These are phyloP conservation scores for Hirschioporus abietinus DNA, from an alignment of 768 basidiomycete genomes.

Conservation along the genomic window DNA sequence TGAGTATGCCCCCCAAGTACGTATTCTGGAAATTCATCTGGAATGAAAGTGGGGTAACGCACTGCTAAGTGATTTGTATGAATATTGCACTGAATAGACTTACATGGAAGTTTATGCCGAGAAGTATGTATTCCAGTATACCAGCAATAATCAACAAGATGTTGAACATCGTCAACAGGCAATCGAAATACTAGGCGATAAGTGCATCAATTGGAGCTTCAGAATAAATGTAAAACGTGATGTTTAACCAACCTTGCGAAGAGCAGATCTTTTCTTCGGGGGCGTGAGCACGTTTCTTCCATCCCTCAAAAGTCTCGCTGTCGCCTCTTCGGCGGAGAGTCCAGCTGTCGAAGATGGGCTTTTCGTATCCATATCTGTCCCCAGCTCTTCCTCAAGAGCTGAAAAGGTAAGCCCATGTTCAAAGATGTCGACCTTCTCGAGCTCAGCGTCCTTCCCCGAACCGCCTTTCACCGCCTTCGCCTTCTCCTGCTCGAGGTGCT, in stretches of 20 bases:
- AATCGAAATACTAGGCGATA: constrained; percentile 50
- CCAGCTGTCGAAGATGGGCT: constrained; percentile 48
- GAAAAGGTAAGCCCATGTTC: constrained; percentile 48
- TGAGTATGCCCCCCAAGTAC: constrained; percentile 66
- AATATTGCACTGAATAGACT: constrained; percentile 3
- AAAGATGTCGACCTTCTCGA: constrained; percentile 48
- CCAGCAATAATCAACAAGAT: constrained; percentile 62
- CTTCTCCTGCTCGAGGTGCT: constrained; percentile 48
- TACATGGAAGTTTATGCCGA: constrained; percentile 47
- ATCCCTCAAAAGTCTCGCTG: constrained; percentile 45
- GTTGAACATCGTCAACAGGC: constrained; percentile 58
- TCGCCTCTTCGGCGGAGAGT: constrained; percentile 48
- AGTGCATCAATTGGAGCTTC: constrained; percentile 9
- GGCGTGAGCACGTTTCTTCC: constrained; percentile 63
- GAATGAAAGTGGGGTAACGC: constrained; percentile 5
- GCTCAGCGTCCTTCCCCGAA: constrained; percentile 22
- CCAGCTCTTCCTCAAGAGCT: constrained; percentile 34
- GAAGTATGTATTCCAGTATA: constrained; percentile 57
- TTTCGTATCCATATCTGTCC: constrained; percentile 47
- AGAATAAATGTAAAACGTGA: constrained; percentile 7
- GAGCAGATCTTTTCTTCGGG: constrained; percentile 59
- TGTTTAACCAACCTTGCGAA: constrained; percentile 45
- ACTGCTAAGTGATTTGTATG: constrained; percentile 13
- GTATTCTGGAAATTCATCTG: constrained; percentile 60
- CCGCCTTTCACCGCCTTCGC: constrained; percentile 30